These are phyloP conservation scores for Rhodotorula toruloides DNA, from an alignment of 768 basidiomycete genomes.

Conservation along the genomic window DNA sequence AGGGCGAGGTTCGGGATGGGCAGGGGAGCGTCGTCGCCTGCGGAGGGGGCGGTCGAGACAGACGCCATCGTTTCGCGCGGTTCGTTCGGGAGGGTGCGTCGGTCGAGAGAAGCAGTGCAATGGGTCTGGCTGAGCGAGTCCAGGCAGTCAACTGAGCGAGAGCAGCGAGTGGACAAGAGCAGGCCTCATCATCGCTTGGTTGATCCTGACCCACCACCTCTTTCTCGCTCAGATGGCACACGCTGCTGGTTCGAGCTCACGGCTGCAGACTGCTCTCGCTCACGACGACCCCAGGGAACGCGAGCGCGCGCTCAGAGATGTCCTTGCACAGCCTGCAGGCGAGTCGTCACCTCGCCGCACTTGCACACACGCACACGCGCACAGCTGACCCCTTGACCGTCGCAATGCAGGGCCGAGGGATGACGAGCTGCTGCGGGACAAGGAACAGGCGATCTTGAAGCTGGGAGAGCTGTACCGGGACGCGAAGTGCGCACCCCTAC, in stretches of 20 bases:
- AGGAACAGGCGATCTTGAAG: constrained; percentile 76
- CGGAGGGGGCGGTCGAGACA: background rate
- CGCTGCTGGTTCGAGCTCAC: too few relatives aligned
- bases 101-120: background rate
- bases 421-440: constrained; percentile 64
- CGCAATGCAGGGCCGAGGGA: constrained; percentile 20
- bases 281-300: too few relatives aligned
- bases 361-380: too few relatives aligned
- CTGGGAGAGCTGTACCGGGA: constrained; percentile 83
- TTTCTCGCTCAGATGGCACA: too few relatives aligned
- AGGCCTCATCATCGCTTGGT: background rate
- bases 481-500: constrained; percentile 37
- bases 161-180: background rate
- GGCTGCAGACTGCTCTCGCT: too few relatives aligned
- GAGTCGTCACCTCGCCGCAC: constrained; percentile 45
- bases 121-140: too few relatives aligned
- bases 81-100: background rate
- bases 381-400: background rate
- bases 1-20: constrained; percentile 81
- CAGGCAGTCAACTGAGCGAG: background rate
- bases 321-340: constrained; percentile 37
- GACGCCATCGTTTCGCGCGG: too few relatives aligned
- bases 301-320: too few relatives aligned
- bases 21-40: constrained; percentile 62
- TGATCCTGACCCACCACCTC: background rate